Evolutionary conservation across 257 asterid genomes (phyloP), one percentile per base, ranked within the genome.

Genomic region (Petrea volubilis): DNA sequence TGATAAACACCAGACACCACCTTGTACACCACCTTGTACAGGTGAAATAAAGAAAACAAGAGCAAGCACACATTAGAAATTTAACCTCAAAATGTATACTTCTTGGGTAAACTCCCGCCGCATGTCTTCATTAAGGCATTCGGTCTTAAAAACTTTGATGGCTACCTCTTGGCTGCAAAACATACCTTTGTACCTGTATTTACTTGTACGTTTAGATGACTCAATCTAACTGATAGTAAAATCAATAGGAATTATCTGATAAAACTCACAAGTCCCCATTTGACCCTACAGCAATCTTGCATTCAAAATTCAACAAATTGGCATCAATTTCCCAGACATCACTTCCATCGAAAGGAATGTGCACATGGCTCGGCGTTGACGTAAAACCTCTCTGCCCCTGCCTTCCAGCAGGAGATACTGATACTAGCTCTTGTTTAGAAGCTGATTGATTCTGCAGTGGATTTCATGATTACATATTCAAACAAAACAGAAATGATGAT

Each of bases 241-340:
- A 63, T 27, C 34, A 27, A 25, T 15, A 18, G 60, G 27, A 43
- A 23, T 13, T n/a, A 31, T 8, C 25, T 10, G 40, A 63, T 17
- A 44, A 43, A 63, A 83, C 97, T 88, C 81, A 93, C 97, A 83
- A 65, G 80, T 91, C 94, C 41, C 97, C 88, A 38, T 74, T 83
- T 65, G 98, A 79, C 70, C 96, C 88, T 11, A 87, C 34, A 23
- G 92, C 85, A 62, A 93, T 84, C 78, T 81, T 91, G 67, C 79
- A 53, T 64, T 87, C 94, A 68, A 86, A 82, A 46, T 67, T 83
- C 87, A 93, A 64, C 78, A 80, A 60, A 64, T 64, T 75, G 71
- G 86, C 72, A 68, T 93, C 94, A 6, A 93, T 87, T 85, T 93
- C 97, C 98, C 97, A 91, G 57, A 86, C 90, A 72, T 89, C 96